phyloP scores from a whole-genome alignment of 1,284 basidiomycete species.

The Cutaneotrichosporon spelunceum region DNA sequence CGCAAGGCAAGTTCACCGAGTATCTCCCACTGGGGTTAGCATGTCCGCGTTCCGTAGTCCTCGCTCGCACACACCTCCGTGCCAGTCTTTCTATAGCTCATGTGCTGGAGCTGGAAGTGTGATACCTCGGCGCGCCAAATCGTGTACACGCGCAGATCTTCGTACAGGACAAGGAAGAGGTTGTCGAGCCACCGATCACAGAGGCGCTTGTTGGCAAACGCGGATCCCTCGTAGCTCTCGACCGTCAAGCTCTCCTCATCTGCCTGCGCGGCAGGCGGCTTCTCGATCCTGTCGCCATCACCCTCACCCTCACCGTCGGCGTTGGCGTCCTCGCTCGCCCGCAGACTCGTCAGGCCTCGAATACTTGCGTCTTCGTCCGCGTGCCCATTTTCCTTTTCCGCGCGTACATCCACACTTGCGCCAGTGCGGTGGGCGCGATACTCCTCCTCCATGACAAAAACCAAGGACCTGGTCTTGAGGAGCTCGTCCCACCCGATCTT shows the following conservation, averaged over 20 bases:
- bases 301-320: too few species aligned
- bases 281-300: constrained; percentile 42
- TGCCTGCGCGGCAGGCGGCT: constrained; percentile 39
- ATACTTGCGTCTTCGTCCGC: constrained; percentile 74
- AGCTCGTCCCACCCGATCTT: constrained; percentile 99
- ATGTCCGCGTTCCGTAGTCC: background rate
- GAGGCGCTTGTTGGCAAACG: constrained; percentile 92
- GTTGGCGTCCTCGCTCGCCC: constrained; percentile 59
- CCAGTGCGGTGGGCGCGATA: constrained; percentile 67
- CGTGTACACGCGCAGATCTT: constrained; percentile 98
- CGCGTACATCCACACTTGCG: constrained; percentile 52
- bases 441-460: constrained; percentile 99
- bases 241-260: constrained; percentile 49
- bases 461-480: constrained; percentile 83
- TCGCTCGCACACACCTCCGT: constrained; percentile 57
- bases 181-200: constrained; percentile 98
- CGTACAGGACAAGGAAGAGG: constrained; percentile 96
- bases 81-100: constrained; percentile 94
- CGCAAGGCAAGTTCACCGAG: constrained; percentile 89
- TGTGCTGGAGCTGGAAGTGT: constrained; percentile 93
- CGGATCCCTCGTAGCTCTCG: constrained; percentile 60
- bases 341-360: constrained; percentile 21
- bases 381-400: constrained; percentile 22
- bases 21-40: constrained; percentile 73
- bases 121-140: constrained; percentile 99